A percentile compares a stretch with the other conserved stretches of the same genome.
Conservation (phyloP, 1,284 basidiomycete genomes). For the Marasmius fiardii region DNA sequence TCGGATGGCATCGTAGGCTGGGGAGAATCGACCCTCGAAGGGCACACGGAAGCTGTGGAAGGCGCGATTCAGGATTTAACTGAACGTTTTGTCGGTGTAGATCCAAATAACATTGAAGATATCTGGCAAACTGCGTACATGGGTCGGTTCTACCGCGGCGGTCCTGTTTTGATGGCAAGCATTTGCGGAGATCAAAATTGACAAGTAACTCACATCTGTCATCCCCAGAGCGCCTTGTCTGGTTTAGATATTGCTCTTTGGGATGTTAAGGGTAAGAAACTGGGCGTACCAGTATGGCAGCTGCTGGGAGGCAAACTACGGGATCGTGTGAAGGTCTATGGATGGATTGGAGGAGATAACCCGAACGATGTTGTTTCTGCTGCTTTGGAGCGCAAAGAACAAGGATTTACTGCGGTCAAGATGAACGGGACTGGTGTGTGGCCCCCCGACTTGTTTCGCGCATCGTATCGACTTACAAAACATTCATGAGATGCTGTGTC, state of each 20-base stretch:
- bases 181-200: neutral
- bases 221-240: slow-evolving; percentile 30
- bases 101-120: slow-evolving; percentile 70
- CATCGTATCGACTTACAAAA: neutral
- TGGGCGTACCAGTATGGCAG: slow-evolving; percentile 74
- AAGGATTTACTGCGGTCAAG: slow-evolving; percentile 77
- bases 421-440: slow-evolving; percentile 66
- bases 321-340: slow-evolving; percentile 56
- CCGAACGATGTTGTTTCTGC: slow-evolving; percentile 61
- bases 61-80: slow-evolving; percentile 64
- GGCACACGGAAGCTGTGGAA: slow-evolving; percentile 76
- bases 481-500: slow-evolving; percentile 32
- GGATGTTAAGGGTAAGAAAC: slow-evolving; percentile 81
- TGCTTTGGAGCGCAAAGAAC: slow-evolving; percentile 57
- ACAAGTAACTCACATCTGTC: neutral
- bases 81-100: slow-evolving; percentile 62
- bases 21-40: slow-evolving; percentile 66
- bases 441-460: neutral
- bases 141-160: slow-evolving; percentile 71
- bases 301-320: slow-evolving; percentile 73
- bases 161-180: slow-evolving; percentile 67
- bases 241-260: slow-evolving; percentile 48
- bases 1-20: slow-evolving; percentile 68
- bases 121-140: slow-evolving; percentile 68
- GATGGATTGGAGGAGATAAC: slow-evolving; percentile 74